Base-by-base conservation (phyloP, 2,329 filamentous ascomycete genomes). In the Trichoderma semiorbis region DNA sequence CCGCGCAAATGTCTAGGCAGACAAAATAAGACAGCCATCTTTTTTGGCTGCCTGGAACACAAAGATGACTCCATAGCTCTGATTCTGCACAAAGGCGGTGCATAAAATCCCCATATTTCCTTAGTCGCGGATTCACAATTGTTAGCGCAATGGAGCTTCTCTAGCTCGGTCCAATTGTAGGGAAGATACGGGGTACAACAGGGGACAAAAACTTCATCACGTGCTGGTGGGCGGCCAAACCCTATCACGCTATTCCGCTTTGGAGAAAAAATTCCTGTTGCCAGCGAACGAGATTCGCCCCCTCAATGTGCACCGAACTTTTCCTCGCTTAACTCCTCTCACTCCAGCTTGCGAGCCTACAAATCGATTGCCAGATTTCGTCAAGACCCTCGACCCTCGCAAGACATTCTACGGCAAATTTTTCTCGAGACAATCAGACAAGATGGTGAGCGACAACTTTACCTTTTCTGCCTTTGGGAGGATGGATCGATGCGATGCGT, bases 361-460 rank as follows among this genome's bases (percentile, higher is more conserved):
- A 83, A 86, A 86, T 87, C 85, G 86, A 85, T 82, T 82, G 80
- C 80, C 84, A 86, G 85, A 87, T 87, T 86, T 85, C 81, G 83
- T 83, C 83, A 84, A 84, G 78, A 83, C 82, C 79, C 78, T 43
- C 80, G 76, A 80, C 78, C 80, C 84, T 86, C 85, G 84, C 85
- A 82, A 83, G 80, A 81, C 74, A 77, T 78, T 80, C 78, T 82
- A 80, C 78, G 79, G 79, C 80, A 79, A 80, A 81, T 80, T 75
- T 78, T 62, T 78, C 76, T 79, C 79, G 79, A 82, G 79, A 81
- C 80, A 85, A 86, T 87, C 83, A 87, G 85, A 86, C 89, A 91
- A 90, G 83, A 92, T 92, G 90, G 90, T 92, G 88, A 90, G 89
- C 81, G 79, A 79, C 78, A 74, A 76, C 71, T 71, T 5, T 12